Evolutionary conservation across 768 basidiomycete species (phyloP).

Genomic region (Boletus vinaceobasis): DNA sequence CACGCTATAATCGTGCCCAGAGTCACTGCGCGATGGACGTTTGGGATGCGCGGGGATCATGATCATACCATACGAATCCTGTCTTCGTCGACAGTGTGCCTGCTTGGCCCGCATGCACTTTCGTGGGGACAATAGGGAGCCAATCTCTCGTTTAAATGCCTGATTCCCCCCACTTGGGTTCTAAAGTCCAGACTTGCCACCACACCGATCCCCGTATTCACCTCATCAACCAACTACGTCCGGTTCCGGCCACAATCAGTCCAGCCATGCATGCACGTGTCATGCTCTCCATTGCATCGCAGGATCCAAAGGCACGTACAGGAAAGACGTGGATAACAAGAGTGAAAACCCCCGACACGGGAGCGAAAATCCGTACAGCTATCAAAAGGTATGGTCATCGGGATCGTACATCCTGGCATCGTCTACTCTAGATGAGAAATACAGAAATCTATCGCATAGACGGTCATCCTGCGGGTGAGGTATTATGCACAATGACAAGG

Average conservation of each 20-base stretch:
- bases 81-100: too few species aligned
- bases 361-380: not conserved
- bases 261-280: not conserved
- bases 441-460: conserved; percentile 10
- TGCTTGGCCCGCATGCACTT: too few species aligned
- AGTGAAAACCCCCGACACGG: not conserved
- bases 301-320: too few species aligned
- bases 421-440: conserved; percentile 14
- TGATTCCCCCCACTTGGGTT: too few species aligned
- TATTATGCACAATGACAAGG: conserved; percentile 4
- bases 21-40: too few species aligned
- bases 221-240: not conserved
- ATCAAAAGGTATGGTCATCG: not conserved
- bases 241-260: not conserved
- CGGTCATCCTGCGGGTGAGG: conserved; percentile 11
- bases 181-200: too few species aligned
- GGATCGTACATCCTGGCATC: not conserved
- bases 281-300: conserved; percentile 1
- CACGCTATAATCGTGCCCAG: too few species aligned
- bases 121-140: too few species aligned
- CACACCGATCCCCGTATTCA: not conserved
- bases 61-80: too few species aligned
- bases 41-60: too few species aligned
- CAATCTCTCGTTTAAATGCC: too few species aligned
- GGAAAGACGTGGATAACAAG: too few species aligned